phyloP scores from a whole-genome alignment of 2,329 filamentous ascomycete genomes.

The Trichocomaceae sp. region DNA sequence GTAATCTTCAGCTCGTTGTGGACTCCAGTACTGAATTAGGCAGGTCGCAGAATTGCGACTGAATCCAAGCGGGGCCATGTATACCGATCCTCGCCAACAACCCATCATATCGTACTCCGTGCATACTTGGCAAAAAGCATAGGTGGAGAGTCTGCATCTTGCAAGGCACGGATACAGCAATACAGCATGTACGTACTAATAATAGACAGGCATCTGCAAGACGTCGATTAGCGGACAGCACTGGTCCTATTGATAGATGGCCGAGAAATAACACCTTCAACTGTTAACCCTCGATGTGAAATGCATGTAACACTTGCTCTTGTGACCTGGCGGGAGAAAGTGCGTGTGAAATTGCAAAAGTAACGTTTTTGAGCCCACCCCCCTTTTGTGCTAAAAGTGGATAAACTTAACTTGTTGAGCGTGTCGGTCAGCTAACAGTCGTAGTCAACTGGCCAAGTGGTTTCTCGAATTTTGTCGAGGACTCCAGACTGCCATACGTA shows the following conservation, averaged over 20 bases:
- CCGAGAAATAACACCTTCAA: not conserved
- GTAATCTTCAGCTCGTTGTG: not conserved
- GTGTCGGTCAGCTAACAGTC: not conserved
- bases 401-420: not conserved
- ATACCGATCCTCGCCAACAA: not conserved
- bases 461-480: not conserved
- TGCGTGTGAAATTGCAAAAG: not conserved
- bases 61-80: constrained; percentile 6
- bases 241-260: not conserved
- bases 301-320: not conserved
- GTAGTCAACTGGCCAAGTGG: not conserved
- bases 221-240: not conserved
- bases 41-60: constrained; percentile 2
- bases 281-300: not conserved
- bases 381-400: not conserved
- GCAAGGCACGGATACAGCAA: not conserved
- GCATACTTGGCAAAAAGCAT: not conserved
- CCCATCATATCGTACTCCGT: not conserved
- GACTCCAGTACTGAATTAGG: constrained; percentile 3
- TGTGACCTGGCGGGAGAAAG: not conserved
- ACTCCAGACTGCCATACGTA: not conserved
- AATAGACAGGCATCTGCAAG: not conserved
- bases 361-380: not conserved
- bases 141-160: not conserved
- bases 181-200: not conserved